phyloP scores from a whole-genome alignment of 306 rosid genomes.

The Vigna mungo region DNA sequence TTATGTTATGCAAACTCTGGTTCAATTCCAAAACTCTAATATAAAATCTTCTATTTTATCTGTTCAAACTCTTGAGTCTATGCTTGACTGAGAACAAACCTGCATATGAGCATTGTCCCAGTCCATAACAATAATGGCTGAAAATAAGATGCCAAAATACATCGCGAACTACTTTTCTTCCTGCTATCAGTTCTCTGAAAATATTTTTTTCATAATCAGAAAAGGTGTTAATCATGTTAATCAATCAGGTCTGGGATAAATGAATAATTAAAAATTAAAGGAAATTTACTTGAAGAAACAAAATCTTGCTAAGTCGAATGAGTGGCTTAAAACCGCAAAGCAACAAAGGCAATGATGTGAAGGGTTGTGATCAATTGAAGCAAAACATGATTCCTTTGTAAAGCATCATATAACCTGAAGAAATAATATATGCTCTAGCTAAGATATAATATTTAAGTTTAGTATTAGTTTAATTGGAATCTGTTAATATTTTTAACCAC shows the following conservation, averaged over 20 bases:
- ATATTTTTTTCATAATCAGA: conserved; percentile 31
- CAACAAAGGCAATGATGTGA: conserved; percentile 87
- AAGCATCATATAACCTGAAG: conserved; percentile 72
- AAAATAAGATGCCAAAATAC: conserved; percentile 70
- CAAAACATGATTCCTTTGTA: conserved; percentile 64
- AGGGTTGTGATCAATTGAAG: conserved; percentile 75
- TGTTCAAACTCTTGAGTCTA: too few relatives aligned
- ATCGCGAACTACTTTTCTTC: conserved; percentile 78
- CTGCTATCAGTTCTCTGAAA: conserved; percentile 78
- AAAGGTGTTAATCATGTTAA: conserved; percentile 23
- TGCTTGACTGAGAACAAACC: too few relatives aligned
- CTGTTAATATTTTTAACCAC: too few relatives aligned
- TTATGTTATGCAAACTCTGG: not conserved
- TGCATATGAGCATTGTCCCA: conserved; percentile 79
- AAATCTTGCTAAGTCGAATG: conserved; percentile 69
- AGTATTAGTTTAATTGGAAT: too few relatives aligned
- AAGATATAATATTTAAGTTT: too few relatives aligned
- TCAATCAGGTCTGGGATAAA: conserved; percentile 40
- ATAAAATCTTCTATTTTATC: too few relatives aligned
- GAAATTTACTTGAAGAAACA: conserved; percentile 70
- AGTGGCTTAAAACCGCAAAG: conserved; percentile 86
- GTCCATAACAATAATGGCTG: conserved; percentile 91
- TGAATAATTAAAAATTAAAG: conserved; percentile 37
- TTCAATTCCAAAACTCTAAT: not conserved
- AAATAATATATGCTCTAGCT: not conserved